phyloP scores from a whole-genome alignment of 805 yeast genomes.

The Kluyveromyces wickerhamii region DNA sequence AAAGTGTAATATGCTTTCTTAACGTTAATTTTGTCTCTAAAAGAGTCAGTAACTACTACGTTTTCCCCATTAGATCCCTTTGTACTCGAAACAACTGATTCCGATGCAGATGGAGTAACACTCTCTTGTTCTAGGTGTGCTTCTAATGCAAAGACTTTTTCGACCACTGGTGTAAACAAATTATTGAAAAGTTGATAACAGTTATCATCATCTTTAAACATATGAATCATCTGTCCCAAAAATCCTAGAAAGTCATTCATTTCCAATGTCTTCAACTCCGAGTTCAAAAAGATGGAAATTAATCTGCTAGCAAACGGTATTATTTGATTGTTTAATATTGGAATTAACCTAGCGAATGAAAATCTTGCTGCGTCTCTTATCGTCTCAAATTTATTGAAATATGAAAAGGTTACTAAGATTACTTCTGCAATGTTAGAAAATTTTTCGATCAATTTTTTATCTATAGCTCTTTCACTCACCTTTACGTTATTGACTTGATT shows the following conservation, averaged over 20 bases:
- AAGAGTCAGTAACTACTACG: slow-evolving; percentile 49
- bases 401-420: slow-evolving; percentile 74
- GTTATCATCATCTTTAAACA: slow-evolving; percentile 54
- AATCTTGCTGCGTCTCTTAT: slow-evolving; percentile 83
- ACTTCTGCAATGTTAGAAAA: slow-evolving; percentile 72
- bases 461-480: slow-evolving; percentile 24
- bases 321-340: slow-evolving; percentile 50
- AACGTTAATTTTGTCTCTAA: slow-evolving; percentile 54
- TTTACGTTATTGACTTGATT: slow-evolving; percentile 32
- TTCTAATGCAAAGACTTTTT: slow-evolving; percentile 49
- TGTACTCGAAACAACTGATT: slow-evolving; percentile 4
- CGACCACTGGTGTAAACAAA: slow-evolving; percentile 64
- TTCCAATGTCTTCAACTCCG: slow-evolving; percentile 53
- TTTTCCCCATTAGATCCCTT: slow-evolving; percentile 15
- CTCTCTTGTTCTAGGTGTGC: slow-evolving; percentile 36
- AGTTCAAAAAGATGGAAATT: slow-evolving; percentile 54
- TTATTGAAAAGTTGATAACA: slow-evolving; percentile 69
- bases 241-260: slow-evolving; percentile 77
- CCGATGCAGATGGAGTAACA: slow-evolving; percentile 2
- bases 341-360: slow-evolving; percentile 79
- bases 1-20: slow-evolving; percentile 66
- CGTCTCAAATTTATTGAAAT: slow-evolving; percentile 52
- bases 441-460: slow-evolving; percentile 34
- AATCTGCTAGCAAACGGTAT: slow-evolving; percentile 57
- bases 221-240: slow-evolving; percentile 80